Evolutionary conservation across 768 basidiomycete genomes (phyloP).

Genomic region (Lactifluus subvellereus): DNA sequence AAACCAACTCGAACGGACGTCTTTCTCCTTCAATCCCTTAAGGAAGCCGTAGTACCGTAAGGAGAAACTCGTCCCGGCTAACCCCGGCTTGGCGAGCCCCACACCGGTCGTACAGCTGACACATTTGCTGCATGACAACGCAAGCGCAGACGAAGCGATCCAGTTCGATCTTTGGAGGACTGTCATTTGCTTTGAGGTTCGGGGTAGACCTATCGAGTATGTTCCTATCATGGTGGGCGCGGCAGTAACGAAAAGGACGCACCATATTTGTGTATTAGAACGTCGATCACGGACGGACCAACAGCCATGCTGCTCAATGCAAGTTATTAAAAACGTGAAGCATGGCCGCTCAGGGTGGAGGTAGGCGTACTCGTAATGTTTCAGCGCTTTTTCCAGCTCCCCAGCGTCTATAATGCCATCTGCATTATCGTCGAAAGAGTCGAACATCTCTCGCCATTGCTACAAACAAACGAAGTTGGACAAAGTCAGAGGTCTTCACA

Average conservation of each 20-base stretch:
- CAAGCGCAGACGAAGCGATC: conserved; percentile 10
- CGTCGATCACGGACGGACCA: not conserved
- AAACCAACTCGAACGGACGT: not conserved
- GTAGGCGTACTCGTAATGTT: not conserved
- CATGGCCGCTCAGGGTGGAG: not conserved
- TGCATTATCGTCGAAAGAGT: conserved; percentile 1
- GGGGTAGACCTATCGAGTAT: not conserved
- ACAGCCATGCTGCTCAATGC: not conserved
- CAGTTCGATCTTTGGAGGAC: not conserved
- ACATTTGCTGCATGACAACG: conserved; percentile 7
- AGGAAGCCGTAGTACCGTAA: not conserved
- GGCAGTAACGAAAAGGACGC: not conserved
- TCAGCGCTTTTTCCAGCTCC: not conserved
- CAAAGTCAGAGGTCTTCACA: not conserved
- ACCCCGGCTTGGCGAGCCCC: not conserved
- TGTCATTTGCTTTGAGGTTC: not conserved
- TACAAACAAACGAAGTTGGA: not conserved
- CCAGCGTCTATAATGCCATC: conserved; percentile 8
- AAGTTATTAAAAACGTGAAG: not conserved
- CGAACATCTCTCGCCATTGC: conserved; percentile 11
- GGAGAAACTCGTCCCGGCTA: conserved; percentile 6
- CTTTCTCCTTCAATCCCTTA: not conserved
- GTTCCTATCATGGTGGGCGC: not conserved
- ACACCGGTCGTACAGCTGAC: conserved; percentile 1
- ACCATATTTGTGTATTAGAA: conserved; percentile 10